Base-by-base conservation (phyloP, 148 eudicot species). In the Cornus controversa region DNA sequence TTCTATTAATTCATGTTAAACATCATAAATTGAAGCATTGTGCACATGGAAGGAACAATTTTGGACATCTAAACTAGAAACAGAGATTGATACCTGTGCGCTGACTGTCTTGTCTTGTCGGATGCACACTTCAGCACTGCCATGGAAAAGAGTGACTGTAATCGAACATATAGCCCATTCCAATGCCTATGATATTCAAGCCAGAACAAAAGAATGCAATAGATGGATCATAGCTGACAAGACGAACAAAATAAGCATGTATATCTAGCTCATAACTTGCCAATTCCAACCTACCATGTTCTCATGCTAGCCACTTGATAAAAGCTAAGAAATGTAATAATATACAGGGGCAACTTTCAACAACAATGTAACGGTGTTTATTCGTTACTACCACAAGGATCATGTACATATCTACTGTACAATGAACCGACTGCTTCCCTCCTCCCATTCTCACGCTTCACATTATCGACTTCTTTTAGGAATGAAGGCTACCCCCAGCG, bases 341-440 rank as follows among this genome's bases (percentile, higher is more conserved):
- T 80, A 60, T 75, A 80, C 74, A 74, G 10, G 18, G 58, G 54
- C 28, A 10, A 67, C 22, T 67, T 24, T 47, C 6, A 25, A 34
- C 65, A 67, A 58, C 22, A 53, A n/a, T 31, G 22, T 5, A 57
- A 40, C 8, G 70, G 70, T 63, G 45, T 71, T 71, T 63, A 63
- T 71, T 78, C 47, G 13, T 40, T 71, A 63, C 34, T 45, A 37
- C 27, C 50, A 47, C 40, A 42, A 47, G 57, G 57, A 72, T 28
- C 64, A 40, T 68, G 25, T 25, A 57, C 9, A 26, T 14, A 11
- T 66, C 71, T 71, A 53, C 76, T 79, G 72, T 79, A 79, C 81
- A 79, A 70, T 34, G 54, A 79, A 65, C 70, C 34, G 29, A 25
- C 20, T 6, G 29, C 64, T 62, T 28, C 69, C 40, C 37, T 67